Percentiles rank a stretch among this genome's conserved stretches.
Conservation (phyloP, 306 rosid genomes). For the Dalbergia cochinchinensis region DNA sequence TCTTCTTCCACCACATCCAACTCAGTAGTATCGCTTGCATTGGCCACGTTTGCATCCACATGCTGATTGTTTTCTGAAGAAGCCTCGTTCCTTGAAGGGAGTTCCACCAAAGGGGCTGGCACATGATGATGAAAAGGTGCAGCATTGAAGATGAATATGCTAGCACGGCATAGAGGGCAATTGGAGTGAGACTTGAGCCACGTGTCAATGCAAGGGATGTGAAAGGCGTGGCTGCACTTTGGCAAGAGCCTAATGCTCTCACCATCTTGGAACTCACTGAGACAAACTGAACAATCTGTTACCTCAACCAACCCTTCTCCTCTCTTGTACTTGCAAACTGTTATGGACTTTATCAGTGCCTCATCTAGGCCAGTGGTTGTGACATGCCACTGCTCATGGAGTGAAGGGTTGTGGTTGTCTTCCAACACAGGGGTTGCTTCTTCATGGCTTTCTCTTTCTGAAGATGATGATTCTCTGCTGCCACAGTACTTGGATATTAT, state of each 20-base stretch:
- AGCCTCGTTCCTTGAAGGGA: slow-evolving; percentile 45
- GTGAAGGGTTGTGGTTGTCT: slow-evolving; percentile 60
- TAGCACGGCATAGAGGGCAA: slow-evolving; percentile 93
- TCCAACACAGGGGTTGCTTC: slow-evolving; percentile 52
- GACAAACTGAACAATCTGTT: slow-evolving; percentile 86
- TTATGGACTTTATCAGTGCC: slow-evolving; percentile 73
- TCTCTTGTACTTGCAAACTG: slow-evolving; percentile 77
- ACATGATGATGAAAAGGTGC: slow-evolving; percentile 38
- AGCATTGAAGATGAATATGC: slow-evolving; percentile 54
- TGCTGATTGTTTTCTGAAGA: slow-evolving; percentile 46
- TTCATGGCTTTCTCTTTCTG: slow-evolving; percentile 42
- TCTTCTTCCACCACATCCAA: slow-evolving; percentile 49
- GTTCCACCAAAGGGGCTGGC: slow-evolving; percentile 35
- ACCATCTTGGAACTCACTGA: slow-evolving; percentile 83
- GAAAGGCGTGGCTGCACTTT: slow-evolving; percentile 92
- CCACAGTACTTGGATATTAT: slow-evolving; percentile 87
- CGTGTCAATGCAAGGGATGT: slow-evolving; percentile 84
- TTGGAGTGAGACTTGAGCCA: slow-evolving; percentile 93
- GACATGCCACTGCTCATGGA: slow-evolving; percentile 81
- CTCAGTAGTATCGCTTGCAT: slow-evolving; percentile 36
- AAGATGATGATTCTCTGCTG: slow-evolving; percentile 46
- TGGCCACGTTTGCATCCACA: slow-evolving; percentile 36
- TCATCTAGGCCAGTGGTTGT: slow-evolving; percentile 79
- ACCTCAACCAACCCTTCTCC: slow-evolving; percentile 76
- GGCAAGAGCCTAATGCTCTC: slow-evolving; percentile 82